Percentiles rank a stretch among this genome's conserved stretches.
Evolutionary conservation across 208 protist genomes (phyloP).

Genomic region (Herpetomonas samuelpessoai): DNA sequence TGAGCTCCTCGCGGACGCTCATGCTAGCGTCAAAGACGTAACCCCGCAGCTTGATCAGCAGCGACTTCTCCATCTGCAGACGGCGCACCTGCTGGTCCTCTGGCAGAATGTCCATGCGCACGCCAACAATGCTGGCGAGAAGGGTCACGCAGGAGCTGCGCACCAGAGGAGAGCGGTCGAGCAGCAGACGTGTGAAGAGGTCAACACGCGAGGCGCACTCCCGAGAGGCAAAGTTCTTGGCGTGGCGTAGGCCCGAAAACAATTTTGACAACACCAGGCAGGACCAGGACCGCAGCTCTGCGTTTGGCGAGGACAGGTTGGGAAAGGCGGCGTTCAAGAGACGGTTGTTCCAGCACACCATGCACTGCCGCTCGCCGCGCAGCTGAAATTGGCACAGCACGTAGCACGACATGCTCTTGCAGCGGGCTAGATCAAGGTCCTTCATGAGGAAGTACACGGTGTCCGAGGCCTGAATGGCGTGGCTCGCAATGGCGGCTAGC

Average conservation of each 20-base stretch:
- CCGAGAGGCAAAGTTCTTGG: slow-evolving; percentile 70
- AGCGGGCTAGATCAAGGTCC: slow-evolving; percentile 62
- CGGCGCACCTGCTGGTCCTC: slow-evolving; percentile 63
- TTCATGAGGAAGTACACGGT: slow-evolving; percentile 70
- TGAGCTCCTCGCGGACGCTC: slow-evolving; percentile 82
- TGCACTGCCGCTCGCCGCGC: slow-evolving; percentile 59
- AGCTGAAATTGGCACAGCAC: slow-evolving; percentile 86
- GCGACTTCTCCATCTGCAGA: slow-evolving; percentile 83
- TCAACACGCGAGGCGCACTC: slow-evolving; percentile 73
- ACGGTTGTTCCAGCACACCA: slow-evolving; percentile 78
- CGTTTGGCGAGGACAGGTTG: slow-evolving; percentile 49
- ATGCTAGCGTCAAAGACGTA: slow-evolving; percentile 86
- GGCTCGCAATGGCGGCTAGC: slow-evolving; percentile 35
- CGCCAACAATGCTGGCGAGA: slow-evolving; percentile 72
- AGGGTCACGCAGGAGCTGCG: slow-evolving; percentile 86
- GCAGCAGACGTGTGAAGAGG: slow-evolving; percentile 71
- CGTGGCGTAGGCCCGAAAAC: slow-evolving; percentile 64
- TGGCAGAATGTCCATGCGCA: slow-evolving; percentile 49
- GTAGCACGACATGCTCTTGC: slow-evolving; percentile 93
- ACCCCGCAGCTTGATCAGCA: slow-evolving; percentile 74
- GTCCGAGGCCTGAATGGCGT: slow-evolving; percentile 36
- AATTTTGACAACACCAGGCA: slow-evolving; percentile 79
- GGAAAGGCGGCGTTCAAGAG: slow-evolving; percentile 78
- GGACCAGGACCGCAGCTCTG: slow-evolving; percentile 81
- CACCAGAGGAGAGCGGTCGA: slow-evolving; percentile 82